Evolutionary conservation across 2,329 filamentous ascomycete genomes (phyloP), one percentile per base, ranked within the genome.

Genomic region (Ampelomyces quisqualis): DNA sequence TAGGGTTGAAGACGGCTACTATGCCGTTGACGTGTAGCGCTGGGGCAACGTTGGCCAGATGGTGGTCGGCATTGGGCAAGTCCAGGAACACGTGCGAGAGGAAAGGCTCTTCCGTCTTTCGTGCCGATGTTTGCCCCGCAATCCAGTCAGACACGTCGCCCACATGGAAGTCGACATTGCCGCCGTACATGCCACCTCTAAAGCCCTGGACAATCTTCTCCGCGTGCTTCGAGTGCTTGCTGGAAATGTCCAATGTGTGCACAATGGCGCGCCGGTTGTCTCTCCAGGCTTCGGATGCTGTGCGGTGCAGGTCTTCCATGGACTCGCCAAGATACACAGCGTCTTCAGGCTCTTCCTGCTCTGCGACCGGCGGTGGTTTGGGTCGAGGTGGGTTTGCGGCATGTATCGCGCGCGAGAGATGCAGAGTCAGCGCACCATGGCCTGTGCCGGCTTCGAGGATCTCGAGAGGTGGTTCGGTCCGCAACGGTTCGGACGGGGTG

Each of bases 381-480:
- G 77, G 75, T 5, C 77, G 69, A 3, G 73, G 68, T 2, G 79
- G 70, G 57, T 90, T 90, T 13, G 81, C 85, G 30, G 80, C 86
- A 60, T 90, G 85, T 31, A 93, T 80, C 2, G 86, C 86, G 37
- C 86, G 79, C 20, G 86, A 82, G 15, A 93, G 74, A 58, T 90
- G 80, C 4, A 93, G 68, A 0, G 87, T 91, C 43, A 93, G 69
- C 22, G 84, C 83, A 43, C 88, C 88, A 73, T 90, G 86, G n/a
- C 88, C 88, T 3, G 88, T 93, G 11, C 88, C 88, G 32, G 87
- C 87, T 68, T 93, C 88, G 37, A 93, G 82, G 30, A 93, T 86
- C 60, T 91, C 85, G 9, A 90, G 65, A 0, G 76, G 78, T 7
- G 58, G 72, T 66, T 35, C 47, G 26, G 40, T 41, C 40, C 14